Conservation (phyloP, 805 yeast species). For the Yarrowia hollandica region DNA sequence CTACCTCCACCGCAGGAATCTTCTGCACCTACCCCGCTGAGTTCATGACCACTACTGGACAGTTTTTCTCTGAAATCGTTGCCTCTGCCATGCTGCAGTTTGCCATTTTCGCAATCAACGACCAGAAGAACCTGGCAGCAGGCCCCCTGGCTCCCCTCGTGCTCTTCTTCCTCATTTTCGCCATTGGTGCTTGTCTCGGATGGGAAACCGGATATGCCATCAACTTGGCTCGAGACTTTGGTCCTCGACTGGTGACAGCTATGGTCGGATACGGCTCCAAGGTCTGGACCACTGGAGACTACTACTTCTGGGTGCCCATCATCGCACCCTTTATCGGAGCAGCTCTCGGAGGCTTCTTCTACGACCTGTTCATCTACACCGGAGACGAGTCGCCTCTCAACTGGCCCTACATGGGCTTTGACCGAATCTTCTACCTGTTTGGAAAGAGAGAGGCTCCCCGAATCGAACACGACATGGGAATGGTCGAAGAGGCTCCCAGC, state of each 20-base stretch:
- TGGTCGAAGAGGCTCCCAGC: constrained; percentile 4
- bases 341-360: constrained; percentile 50
- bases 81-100: constrained; percentile 49
- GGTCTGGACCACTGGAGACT: constrained; percentile 45
- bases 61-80: constrained; percentile 51
- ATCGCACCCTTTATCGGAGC: constrained; percentile 54
- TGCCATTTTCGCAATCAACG: constrained; percentile 53
- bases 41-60: constrained; percentile 47
- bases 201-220: constrained; percentile 57
- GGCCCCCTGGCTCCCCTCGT: constrained; percentile 51
- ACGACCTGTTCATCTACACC: constrained; percentile 53
- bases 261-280: constrained; percentile 50
- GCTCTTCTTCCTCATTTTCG: constrained; percentile 48
- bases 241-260: constrained; percentile 53
- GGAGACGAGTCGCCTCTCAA: constrained; percentile 56
- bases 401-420: constrained; percentile 45
- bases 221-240: constrained; percentile 57
- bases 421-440: constrained; percentile 7
- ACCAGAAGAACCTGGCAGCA: constrained; percentile 51
- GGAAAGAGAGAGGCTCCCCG: constrained; percentile 15
- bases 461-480: constrained; percentile 28
- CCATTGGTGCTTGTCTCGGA: constrained; percentile 52
- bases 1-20: constrained; percentile 45
- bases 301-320: constrained; percentile 57
- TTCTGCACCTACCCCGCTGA: constrained; percentile 50